Evolutionary conservation across 768 basidiomycete species (phyloP).

Genomic region (Mycena crocata): DNA sequence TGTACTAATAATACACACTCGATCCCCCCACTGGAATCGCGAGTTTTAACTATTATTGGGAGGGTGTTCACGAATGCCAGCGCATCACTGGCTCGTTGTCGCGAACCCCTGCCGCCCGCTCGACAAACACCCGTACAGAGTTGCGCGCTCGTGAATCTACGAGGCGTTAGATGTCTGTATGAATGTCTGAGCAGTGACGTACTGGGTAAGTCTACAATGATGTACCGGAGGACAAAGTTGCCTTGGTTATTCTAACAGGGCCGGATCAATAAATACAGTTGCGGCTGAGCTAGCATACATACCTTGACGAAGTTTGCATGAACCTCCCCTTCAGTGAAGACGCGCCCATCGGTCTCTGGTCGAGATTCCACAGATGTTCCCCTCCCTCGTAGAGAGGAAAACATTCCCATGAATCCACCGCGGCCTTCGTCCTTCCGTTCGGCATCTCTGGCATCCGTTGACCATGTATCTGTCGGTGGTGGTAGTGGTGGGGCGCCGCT

Average conservation of each 20-base stretch:
- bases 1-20: constrained; percentile 39
- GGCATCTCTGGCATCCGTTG: constrained; percentile 44
- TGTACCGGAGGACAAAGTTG: constrained; percentile 81
- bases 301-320: constrained; percentile 85
- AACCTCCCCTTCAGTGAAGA: constrained; percentile 81
- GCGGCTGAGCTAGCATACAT: constrained; percentile 39
- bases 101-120: constrained; percentile 71
- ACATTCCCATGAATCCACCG: constrained; percentile 68
- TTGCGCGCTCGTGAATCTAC: constrained; percentile 72
- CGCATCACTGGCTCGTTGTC: constrained; percentile 80
- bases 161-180: not conserved
- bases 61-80: constrained; percentile 56
- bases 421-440: constrained; percentile 44
- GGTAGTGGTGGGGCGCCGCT: constrained; percentile 68
- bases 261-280: constrained; percentile 22
- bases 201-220: constrained; percentile 86
- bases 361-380: constrained; percentile 43
- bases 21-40: constrained; percentile 36
- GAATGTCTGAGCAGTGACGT: constrained; percentile 48
- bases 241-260: constrained; percentile 74
- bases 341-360: constrained; percentile 50
- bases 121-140: constrained; percentile 76
- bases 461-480: constrained; percentile 41
- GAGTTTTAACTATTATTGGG: constrained; percentile 34
- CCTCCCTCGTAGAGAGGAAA: constrained; percentile 68